Conservation (phyloP, 2,329 filamentous ascomycete species). For the Huntiella decipiens region DNA sequence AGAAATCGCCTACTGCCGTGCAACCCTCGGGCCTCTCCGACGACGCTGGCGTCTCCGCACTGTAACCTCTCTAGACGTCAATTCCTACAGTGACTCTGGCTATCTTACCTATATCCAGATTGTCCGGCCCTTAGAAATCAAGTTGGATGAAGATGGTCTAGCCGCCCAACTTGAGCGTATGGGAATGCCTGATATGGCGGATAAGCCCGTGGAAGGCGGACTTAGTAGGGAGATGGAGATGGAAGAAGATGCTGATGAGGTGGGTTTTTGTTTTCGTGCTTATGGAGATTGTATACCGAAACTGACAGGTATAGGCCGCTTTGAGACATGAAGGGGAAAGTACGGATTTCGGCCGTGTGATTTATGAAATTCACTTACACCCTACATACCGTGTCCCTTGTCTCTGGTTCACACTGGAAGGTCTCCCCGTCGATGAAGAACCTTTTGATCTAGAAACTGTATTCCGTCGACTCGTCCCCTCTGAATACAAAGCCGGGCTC, state of each 20-base stretch:
- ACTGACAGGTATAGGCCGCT: conserved; percentile 8
- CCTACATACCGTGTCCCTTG: conserved; percentile 58
- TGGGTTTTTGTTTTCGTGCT: conserved; percentile 15
- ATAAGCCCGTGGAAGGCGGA: conserved; percentile 15
- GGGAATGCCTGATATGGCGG: conserved; percentile 15
- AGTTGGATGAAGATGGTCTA: conserved; percentile 26
- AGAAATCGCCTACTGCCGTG: conserved; percentile 38
- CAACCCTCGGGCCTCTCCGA: conserved; percentile 34
- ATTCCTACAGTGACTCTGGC: conserved; percentile 23
- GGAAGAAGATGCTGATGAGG: conserved; percentile 32
- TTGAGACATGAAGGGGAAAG: conserved; percentile 2
- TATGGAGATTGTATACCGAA: neutral
- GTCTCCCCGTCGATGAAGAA: conserved; percentile 34
- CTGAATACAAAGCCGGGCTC: conserved; percentile 41
- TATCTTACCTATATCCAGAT: conserved; percentile 37
- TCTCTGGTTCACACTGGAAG: conserved; percentile 53
- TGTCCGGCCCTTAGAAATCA: conserved; percentile 29
- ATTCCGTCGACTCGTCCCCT: conserved; percentile 51
- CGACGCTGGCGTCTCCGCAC: conserved; percentile 34
- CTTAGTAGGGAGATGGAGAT: conserved; percentile 27
- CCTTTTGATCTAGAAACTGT: conserved; percentile 47
- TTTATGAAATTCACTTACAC: conserved; percentile 59
- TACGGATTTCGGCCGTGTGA: conserved; percentile 29
- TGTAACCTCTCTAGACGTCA: conserved; percentile 30
- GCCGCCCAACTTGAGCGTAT: conserved; percentile 27